These are phyloP conservation scores for Boeremia lycopersici DNA, from an alignment of 2,329 filamentous ascomycete species.

Conservation along the genomic window DNA sequence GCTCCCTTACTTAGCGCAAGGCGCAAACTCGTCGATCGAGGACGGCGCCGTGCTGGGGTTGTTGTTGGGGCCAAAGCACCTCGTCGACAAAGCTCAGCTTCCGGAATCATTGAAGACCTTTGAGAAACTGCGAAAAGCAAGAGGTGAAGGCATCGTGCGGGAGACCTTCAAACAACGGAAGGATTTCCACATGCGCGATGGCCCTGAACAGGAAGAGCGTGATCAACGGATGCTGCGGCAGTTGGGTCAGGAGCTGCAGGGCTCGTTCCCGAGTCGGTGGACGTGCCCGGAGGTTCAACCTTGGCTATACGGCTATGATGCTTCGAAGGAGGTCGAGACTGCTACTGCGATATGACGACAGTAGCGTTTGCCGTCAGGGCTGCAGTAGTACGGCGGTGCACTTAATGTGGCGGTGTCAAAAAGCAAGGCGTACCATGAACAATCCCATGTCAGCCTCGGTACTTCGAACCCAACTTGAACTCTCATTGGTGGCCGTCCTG, in stretches of 20 bases:
- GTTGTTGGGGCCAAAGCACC: conserved; percentile 50
- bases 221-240: conserved; percentile 64
- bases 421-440: not conserved
- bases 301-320: conserved; percentile 47
- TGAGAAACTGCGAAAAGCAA: conserved; percentile 54
- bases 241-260: conserved; percentile 57
- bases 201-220: conserved; percentile 62
- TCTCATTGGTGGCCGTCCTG: not conserved
- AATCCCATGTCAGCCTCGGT: conserved; percentile 8
- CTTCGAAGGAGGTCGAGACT: conserved; percentile 36
- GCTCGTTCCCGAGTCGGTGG: conserved; percentile 68
- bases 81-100: conserved; percentile 25
- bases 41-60: conserved; percentile 70
- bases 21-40: conserved; percentile 71
- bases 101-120: conserved; percentile 53
- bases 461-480: not conserved
- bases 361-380: not conserved
- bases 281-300: conserved; percentile 44
- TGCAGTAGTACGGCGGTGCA: not conserved
- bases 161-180: conserved; percentile 63
- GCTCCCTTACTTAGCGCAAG: conserved; percentile 44
- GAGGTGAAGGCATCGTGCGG: conserved; percentile 61
- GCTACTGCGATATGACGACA: conserved; percentile 11
- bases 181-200: conserved; percentile 54
- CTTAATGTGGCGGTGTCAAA: not conserved